Evolutionary conservation across 2,329 filamentous ascomycete genomes (phyloP), one percentile per base, ranked within the genome.

Genomic region (Sphaceloma murrayae): DNA sequence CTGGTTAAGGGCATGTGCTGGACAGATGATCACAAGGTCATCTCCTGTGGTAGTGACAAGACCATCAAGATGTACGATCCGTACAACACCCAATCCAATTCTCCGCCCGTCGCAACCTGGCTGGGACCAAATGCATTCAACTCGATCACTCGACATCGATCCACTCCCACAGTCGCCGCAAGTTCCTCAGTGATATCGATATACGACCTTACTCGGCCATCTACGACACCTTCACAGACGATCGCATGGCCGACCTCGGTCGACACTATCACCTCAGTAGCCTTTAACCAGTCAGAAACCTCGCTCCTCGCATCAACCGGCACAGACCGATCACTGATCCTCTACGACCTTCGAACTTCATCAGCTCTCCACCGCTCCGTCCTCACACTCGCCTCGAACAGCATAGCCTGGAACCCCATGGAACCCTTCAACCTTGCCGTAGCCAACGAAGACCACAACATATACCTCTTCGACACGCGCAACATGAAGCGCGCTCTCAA

Each of bases 351-450:
- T 34, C 80, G 91, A 42, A 94, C 89, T 9, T 82, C 80, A 4
- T 85, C 80, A 27, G 85, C 91, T 8, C 70, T 96, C 13, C 75
- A 83, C 51, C 88, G 88, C 58, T 81, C 84, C 1, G 73, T 87
- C 9, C 75, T 96, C 52, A 84, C 77, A 43, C 82, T 98, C 53
- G 78, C 87, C 27, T 82, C 78, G 48, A 95, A 94, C 66, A 75
- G 80, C 38, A 73, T 95, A 43, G 74, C 82, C 32, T 98, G 89
- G 86, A 95, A 95, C 54, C 91, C 91, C 0, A 91, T 95, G 81
- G 88, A 94, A 63, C 84, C 87, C 5, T 94, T 94, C 71, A 94
- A 96, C 66, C 81, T 96, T 58, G 89, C 87, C 11, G 79, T 88
- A 21, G 91, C 85, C 9, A 93, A 84, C 54, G 91, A 98, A 68